phyloP scores from a whole-genome alignment of 2,329 filamentous ascomycete genomes.

The Fusarium metavorans region DNA sequence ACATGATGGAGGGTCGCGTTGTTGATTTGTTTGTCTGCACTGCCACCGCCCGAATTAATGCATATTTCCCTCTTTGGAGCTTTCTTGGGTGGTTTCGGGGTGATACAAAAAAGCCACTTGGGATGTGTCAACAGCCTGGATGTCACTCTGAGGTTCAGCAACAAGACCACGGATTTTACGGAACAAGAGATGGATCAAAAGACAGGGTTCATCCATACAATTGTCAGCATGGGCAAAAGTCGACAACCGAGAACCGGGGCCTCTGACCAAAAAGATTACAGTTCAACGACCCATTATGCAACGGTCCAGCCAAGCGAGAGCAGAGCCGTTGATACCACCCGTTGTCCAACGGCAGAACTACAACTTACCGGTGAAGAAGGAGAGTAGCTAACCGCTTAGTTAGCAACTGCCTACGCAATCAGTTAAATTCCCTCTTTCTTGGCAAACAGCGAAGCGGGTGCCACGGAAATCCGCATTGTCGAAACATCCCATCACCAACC shows the following conservation, averaged over 20 bases:
- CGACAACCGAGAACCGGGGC: background rate
- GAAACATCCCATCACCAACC: slow-evolving; percentile 31
- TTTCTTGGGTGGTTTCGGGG: background rate
- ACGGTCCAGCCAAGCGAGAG: background rate
- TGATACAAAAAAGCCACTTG: background rate
- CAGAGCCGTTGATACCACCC: background rate
- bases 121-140: background rate
- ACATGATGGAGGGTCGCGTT: background rate
- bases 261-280: background rate
- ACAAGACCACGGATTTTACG: background rate
- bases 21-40: background rate
- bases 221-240: background rate
- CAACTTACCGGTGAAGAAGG: background rate
- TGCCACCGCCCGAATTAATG: background rate
- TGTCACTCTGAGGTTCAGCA: background rate
- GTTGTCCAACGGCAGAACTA: background rate
- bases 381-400: background rate
- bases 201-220: background rate
- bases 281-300: background rate
- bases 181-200: background rate
- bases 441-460: slow-evolving; percentile 6
- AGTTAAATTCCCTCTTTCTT: slow-evolving; percentile 21
- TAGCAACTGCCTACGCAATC: background rate
- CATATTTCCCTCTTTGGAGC: background rate
- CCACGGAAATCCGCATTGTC: slow-evolving; percentile 24